Conservation (phyloP, 1,139 yeast species). For the Candida frijolesensis region DNA sequence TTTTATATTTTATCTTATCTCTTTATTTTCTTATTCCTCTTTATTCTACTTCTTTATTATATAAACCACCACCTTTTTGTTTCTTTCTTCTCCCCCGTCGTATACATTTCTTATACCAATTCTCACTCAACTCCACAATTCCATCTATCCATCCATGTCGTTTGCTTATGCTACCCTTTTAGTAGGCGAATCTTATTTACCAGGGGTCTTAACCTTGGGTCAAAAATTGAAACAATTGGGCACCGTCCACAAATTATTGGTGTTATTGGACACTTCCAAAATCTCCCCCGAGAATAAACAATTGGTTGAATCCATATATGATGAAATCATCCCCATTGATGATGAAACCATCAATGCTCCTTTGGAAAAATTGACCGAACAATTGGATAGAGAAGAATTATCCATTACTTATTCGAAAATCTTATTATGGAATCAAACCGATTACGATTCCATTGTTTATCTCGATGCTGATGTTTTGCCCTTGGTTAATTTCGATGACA, state of each 20-base stretch:
- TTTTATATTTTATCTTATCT: background rate
- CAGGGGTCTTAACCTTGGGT: constrained; percentile 35
- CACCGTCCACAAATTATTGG: constrained; percentile 23
- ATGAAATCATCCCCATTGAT: constrained; percentile 28
- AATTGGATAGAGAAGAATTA: constrained; percentile 31
- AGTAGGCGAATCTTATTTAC: constrained; percentile 30
- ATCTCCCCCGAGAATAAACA: constrained; percentile 21
- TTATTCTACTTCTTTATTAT: too few species aligned
- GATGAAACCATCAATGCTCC: constrained; percentile 24
- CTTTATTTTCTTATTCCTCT: too few species aligned
- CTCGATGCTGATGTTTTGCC: constrained; percentile 36
- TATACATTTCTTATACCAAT: too few species aligned
- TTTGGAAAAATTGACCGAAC: constrained; percentile 20
- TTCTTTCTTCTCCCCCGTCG: too few species aligned
- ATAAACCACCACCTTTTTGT: too few species aligned
- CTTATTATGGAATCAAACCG: constrained; percentile 29
- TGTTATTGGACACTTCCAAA: constrained; percentile 23
- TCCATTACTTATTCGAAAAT: constrained; percentile 31
- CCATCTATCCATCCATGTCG: constrained; percentile 15
- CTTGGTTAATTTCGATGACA: constrained; percentile 24
- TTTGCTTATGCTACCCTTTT: constrained; percentile 33
- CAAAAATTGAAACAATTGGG: constrained; percentile 22
- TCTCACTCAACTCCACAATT: background rate
- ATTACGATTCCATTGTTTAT: constrained; percentile 28
- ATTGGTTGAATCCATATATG: constrained; percentile 23